Evolutionary conservation across 1,284 basidiomycete genomes (phyloP), one percentile per base, ranked within the genome.

Genomic region (Neonothopanus nambi): DNA sequence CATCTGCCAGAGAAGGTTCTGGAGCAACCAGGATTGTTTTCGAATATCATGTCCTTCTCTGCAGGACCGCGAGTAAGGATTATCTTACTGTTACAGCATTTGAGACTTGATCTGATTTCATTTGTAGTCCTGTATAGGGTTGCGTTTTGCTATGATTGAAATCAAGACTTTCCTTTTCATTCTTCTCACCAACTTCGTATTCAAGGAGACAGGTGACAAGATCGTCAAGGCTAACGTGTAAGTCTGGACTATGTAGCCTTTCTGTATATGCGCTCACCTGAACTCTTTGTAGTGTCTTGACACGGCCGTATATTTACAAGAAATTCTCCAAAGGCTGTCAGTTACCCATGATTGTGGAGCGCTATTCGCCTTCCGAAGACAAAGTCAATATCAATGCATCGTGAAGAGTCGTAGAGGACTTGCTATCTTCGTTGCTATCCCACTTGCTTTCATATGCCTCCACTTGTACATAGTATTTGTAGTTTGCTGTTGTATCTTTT

Each of bases 111-210:
- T 39, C 41, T 18, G 20, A 45, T 28, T 11, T 33, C 43, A 12
- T 43, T 44, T 52, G 43, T 50, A 91, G 89, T 84, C 88, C 1
- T 92, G 89, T 64, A 88, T 91, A 47, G 90, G 90, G 3, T 74
- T 87, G 71, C 80, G 82, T 26, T 89, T 91, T 65, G 87, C 89
- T 12, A 72, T 89, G 65, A 86, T 91, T 53, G 88, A 91, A 69
- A 86, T 91, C 61, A 92, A 91, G 70, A 78, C 79, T 1, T 85
- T 92, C 63, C 63, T 91, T 12, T 90, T 82, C 61, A 77, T 84
- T 41, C 75, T 92, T 23, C 59, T 92, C 41, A 81, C 38, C 11
- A 78, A 79, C 60, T 92, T 90, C 59, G 73, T 69, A 3, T 91
- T 91, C 65, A 55, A 64, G 20, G 65, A 77, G 56, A 77, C 84